Conservation (phyloP, 148 eudicot genomes). For the Fallopia convolvulus region DNA sequence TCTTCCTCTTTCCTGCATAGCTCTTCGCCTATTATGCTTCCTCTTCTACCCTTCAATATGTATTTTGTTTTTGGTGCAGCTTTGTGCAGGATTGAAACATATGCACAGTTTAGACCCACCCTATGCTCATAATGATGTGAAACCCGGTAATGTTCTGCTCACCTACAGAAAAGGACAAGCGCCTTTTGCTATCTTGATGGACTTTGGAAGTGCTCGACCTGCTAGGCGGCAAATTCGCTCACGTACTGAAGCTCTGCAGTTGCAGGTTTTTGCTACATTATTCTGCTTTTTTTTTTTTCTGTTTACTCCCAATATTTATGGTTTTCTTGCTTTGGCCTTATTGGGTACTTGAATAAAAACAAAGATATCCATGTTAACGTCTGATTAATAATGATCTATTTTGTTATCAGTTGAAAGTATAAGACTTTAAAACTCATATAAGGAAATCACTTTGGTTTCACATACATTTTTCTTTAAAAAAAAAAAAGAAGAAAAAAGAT, state of each 20-base stretch:
- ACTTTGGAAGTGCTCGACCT: constrained; percentile 96
- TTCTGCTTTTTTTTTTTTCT: not conserved
- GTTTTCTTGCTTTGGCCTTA: constrained; percentile 1
- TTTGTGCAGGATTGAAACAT: constrained; percentile 91
- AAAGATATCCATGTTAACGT: not conserved
- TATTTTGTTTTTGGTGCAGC: constrained; percentile 32
- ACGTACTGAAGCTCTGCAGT: constrained; percentile 82
- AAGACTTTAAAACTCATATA: not conserved
- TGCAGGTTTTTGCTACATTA: constrained; percentile 47
- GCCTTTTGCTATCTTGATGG: constrained; percentile 86
- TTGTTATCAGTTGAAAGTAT: not conserved
- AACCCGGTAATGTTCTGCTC: constrained; percentile 86
- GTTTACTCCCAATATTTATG: not conserved
- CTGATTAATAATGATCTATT: not conserved
- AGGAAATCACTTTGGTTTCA: not conserved
- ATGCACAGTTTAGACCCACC: constrained; percentile 90
- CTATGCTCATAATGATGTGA: constrained; percentile 97
- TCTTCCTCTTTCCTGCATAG: not conserved
- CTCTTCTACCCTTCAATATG: not conserved
- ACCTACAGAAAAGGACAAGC: constrained; percentile 75
- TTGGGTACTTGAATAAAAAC: not conserved
- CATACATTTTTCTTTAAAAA: too few species aligned
- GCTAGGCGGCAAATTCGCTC: constrained; percentile 84
- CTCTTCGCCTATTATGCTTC: not conserved
- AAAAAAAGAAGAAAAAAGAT: too few species aligned